Conservation (phyloP, 768 basidiomycete species). For the Psilocybe cyanescens region DNA sequence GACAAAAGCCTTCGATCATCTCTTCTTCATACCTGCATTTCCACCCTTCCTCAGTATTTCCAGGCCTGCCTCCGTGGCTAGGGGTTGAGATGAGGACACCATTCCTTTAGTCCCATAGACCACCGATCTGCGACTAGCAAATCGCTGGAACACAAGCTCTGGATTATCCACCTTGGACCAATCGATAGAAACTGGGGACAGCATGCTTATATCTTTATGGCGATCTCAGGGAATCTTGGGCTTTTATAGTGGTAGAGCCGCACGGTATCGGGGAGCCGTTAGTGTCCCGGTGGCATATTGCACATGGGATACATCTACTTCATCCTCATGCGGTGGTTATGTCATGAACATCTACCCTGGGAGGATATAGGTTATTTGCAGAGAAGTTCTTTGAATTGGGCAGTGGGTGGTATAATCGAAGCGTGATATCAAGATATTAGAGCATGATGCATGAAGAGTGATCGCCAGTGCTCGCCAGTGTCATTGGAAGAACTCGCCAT, state of each 20-base stretch:
- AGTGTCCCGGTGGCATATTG: constrained; percentile 1
- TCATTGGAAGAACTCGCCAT: no score
- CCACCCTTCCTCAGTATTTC: constrained; percentile 93
- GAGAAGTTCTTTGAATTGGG: neutral
- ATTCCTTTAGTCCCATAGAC: constrained; percentile 88
- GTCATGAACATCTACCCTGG: neutral
- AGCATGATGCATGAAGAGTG: neutral
- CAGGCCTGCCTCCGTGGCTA: constrained; percentile 89
- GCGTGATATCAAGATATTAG: neutral
- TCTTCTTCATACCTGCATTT: constrained; percentile 73
- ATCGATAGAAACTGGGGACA: constrained; percentile 41
- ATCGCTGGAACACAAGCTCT: constrained; percentile 66
- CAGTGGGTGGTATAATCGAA: neutral
- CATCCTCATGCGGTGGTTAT: neutral
- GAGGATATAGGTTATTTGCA: neutral
- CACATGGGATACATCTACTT: constrained; percentile 6
- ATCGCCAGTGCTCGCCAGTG: neutral
- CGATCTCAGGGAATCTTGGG: neutral
- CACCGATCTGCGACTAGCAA: constrained; percentile 84
- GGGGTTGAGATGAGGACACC: constrained; percentile 88
- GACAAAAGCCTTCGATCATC: neutral
- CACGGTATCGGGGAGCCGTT: constrained; percentile 9
- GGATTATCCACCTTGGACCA: constrained; percentile 71
- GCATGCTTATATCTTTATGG: constrained; percentile 26
- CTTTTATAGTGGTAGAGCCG: constrained; percentile 5